These are phyloP conservation scores for Heliocybe sulcata DNA, from an alignment of 1,284 basidiomycete genomes.

Conservation along the genomic window DNA sequence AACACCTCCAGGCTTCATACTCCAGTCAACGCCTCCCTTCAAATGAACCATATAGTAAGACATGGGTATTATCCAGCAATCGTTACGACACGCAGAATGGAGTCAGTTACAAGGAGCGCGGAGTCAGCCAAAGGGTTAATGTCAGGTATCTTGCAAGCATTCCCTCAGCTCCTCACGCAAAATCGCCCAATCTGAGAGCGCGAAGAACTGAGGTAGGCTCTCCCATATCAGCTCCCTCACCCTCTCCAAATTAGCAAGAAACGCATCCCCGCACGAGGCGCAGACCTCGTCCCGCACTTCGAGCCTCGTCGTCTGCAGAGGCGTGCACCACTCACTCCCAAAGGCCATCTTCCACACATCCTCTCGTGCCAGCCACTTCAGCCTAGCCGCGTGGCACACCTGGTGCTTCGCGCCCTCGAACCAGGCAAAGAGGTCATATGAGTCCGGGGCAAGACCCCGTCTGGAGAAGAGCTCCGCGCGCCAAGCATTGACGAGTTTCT, in stretches of 20 bases:
- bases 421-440: not conserved
- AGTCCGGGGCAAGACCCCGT: not conserved
- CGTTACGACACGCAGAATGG: too few species aligned
- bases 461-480: not conserved
- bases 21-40: too few species aligned
- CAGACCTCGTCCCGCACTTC: not conserved
- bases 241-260: not conserved
- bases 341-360: not conserved
- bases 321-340: not conserved
- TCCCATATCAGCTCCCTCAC: not conserved
- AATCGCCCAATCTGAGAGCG: not conserved
- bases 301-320: not conserved
- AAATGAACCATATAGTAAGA: too few species aligned
- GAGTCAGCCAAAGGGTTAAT: too few species aligned
- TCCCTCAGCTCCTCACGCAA: not conserved
- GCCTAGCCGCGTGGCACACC: not conserved
- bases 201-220: not conserved
- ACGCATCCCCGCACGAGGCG: not conserved
- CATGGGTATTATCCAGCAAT: too few species aligned
- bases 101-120: too few species aligned
- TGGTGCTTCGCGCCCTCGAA: not conserved
- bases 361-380: not conserved
- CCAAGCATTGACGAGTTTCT: not conserved
- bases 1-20: too few species aligned
- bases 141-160: not conserved